These are phyloP conservation scores for Linnemannia zychae DNA, from an alignment of 192 early-diverging fungal species.

Conservation along the genomic window DNA sequence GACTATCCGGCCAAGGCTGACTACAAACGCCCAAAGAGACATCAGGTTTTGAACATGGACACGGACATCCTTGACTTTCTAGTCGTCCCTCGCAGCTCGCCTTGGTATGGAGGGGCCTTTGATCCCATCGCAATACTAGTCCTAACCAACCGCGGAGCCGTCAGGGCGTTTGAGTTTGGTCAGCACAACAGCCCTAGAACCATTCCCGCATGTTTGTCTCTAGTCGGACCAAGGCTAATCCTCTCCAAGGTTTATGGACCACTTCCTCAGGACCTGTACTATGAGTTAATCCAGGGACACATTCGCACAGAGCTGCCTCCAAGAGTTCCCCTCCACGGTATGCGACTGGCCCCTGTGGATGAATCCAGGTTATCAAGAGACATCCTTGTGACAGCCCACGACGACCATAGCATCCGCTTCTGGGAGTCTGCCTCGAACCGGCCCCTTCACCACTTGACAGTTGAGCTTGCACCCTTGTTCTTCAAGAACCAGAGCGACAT, in stretches of 20 bases:
- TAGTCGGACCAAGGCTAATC: constrained; percentile 51
- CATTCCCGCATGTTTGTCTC: constrained; percentile 52
- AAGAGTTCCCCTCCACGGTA: constrained; percentile 61
- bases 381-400: constrained; percentile 59
- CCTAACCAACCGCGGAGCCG: constrained; percentile 45
- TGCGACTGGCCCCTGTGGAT: constrained; percentile 40
- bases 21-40: constrained; percentile 49
- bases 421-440: constrained; percentile 63
- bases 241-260: constrained; percentile 47
- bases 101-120: constrained; percentile 49
- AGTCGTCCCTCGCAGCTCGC: constrained; percentile 50
- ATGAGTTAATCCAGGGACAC: constrained; percentile 30
- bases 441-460: constrained; percentile 57
- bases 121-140: constrained; percentile 58
- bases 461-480: constrained; percentile 36
- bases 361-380: constrained; percentile 57
- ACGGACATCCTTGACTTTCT: constrained; percentile 60
- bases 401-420: constrained; percentile 56
- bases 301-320: not conserved
- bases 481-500: constrained; percentile 36
- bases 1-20: constrained; percentile 53
- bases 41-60: constrained; percentile 52
- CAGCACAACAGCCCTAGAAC: constrained; percentile 35
- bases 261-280: constrained; percentile 27
- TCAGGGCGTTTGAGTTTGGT: constrained; percentile 51